phyloP scores from a whole-genome alignment of 2,329 filamentous ascomycete species.

The Phoma sp. region DNA sequence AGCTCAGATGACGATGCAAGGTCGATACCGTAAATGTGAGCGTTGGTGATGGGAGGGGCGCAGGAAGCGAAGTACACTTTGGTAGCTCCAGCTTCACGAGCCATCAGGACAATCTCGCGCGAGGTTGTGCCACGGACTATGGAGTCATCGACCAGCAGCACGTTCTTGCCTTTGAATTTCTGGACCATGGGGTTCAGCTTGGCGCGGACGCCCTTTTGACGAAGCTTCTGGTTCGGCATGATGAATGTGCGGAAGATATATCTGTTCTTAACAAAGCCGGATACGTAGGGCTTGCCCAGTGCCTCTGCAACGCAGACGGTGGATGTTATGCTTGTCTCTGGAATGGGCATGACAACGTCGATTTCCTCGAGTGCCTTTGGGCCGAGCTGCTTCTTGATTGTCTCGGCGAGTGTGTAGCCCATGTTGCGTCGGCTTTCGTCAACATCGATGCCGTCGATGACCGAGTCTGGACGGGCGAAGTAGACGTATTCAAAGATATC shows the following conservation, averaged over 20 bases:
- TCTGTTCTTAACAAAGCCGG: conserved; percentile 87
- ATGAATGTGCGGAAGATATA: conserved; percentile 91
- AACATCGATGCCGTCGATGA: conserved; percentile 88
- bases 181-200: conserved; percentile 87
- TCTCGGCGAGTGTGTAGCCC: conserved; percentile 80
- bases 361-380: conserved; percentile 75
- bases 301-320: conserved; percentile 77
- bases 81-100: conserved; percentile 79
- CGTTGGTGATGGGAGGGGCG: conserved; percentile 80
- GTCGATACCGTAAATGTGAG: conserved; percentile 86
- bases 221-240: conserved; percentile 79
- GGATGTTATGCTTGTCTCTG: conserved; percentile 82
- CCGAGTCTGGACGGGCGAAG: conserved; percentile 80
- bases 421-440: conserved; percentile 84
- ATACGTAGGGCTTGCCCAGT: conserved; percentile 77
- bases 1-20: conserved; percentile 74
- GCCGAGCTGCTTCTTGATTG: conserved; percentile 71
- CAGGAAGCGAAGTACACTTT: conserved; percentile 85
- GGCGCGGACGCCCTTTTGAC: conserved; percentile 84
- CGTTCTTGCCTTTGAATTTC: conserved; percentile 81
- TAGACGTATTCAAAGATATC: conserved; percentile 92
- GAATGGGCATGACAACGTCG: conserved; percentile 83
- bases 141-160: conserved; percentile 86
- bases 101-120: conserved; percentile 82
- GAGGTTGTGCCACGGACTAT: conserved; percentile 88